phyloP scores from a whole-genome alignment of 2,329 filamentous ascomycete genomes.

The Aspergillaceae sp. region DNA sequence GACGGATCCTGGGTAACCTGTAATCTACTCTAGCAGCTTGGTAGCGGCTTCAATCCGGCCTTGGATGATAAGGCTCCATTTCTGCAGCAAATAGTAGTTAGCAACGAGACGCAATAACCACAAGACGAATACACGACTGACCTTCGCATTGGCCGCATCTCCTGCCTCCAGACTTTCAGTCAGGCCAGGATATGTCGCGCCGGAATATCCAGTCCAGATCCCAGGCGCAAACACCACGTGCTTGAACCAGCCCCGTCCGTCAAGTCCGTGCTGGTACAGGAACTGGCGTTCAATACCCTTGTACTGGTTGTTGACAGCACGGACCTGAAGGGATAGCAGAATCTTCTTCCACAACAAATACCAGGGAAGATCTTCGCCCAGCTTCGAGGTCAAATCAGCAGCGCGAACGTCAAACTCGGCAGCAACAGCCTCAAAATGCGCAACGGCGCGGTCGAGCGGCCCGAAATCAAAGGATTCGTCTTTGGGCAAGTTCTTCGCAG shows the following conservation, averaged over 20 bases:
- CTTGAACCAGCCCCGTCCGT: conserved; percentile 81
- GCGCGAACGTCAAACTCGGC: conserved; percentile 45
- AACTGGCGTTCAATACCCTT: conserved; percentile 77
- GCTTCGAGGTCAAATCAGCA: conserved; percentile 38
- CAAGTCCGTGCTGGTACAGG: conserved; percentile 65
- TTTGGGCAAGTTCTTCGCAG: conserved; percentile 16
- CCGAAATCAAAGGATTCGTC: conserved; percentile 32
- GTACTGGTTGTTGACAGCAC: conserved; percentile 67
- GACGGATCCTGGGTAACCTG: neutral
- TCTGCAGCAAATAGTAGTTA: conserved; percentile 19
- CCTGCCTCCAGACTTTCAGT: conserved; percentile 52
- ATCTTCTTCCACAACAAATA: conserved; percentile 66
- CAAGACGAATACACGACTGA: conserved; percentile 27
- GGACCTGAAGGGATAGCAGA: conserved; percentile 54
- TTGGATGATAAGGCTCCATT: conserved; percentile 33
- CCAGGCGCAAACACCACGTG: conserved; percentile 90
- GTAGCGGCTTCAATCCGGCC: conserved; percentile 27
- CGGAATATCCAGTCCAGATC: conserved; percentile 82
- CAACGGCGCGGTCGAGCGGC: conserved; percentile 42
- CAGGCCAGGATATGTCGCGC: conserved; percentile 58
- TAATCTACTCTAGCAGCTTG: conserved; percentile 18
- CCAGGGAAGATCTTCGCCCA: conserved; percentile 58
- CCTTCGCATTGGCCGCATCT: conserved; percentile 41
- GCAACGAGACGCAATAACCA: conserved; percentile 1
- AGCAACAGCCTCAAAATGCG: conserved; percentile 41